These are phyloP conservation scores for Pythium sp. DNA, from an alignment of 352 stramenopile species.

Conservation along the genomic window DNA sequence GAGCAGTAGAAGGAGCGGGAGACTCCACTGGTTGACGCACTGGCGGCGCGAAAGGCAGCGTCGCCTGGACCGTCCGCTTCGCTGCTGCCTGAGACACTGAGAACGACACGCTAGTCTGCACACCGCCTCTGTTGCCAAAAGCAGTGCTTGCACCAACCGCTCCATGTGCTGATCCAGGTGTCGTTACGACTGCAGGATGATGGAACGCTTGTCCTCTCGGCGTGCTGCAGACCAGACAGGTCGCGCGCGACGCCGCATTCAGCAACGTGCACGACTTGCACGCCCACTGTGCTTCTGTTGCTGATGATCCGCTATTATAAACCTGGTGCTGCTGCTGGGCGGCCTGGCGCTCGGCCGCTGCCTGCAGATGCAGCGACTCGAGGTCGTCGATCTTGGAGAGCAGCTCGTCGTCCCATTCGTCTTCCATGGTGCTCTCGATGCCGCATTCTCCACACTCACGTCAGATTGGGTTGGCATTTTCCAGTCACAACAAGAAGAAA, in stretches of 20 bases:
- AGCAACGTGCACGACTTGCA: conserved; percentile 67
- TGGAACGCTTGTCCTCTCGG: conserved; percentile 36
- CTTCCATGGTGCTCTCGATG: conserved; percentile 29
- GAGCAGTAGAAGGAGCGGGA: not conserved
- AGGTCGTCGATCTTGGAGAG: conserved; percentile 65
- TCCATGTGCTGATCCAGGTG: not conserved
- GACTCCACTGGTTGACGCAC: not conserved
- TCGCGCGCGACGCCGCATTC: conserved; percentile 33
- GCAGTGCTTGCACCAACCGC: not conserved
- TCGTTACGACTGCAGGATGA: not conserved
- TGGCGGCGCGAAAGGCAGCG: conserved; percentile 48
- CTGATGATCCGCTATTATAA: not conserved
- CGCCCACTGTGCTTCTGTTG: conserved; percentile 22
- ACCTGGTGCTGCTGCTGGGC: conserved; percentile 3
- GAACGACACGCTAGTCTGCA: not conserved
- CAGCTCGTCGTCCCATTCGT: conserved; percentile 85
- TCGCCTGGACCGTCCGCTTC: conserved; percentile 60
- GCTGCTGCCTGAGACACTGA: conserved; percentile 6
- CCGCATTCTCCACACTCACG: not conserved
- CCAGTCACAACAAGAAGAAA: not conserved
- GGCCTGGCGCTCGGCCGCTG: conserved; percentile 4
- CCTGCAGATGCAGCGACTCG: conserved; percentile 42
- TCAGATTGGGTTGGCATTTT: not conserved
- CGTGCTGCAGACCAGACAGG: conserved; percentile 57
- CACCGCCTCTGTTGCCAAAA: not conserved